Percentiles rank a stretch among this genome's conserved stretches.
These are phyloP conservation scores for Pilatotrama ljubarskyi DNA, from an alignment of 768 basidiomycete species.

Conservation along the genomic window DNA sequence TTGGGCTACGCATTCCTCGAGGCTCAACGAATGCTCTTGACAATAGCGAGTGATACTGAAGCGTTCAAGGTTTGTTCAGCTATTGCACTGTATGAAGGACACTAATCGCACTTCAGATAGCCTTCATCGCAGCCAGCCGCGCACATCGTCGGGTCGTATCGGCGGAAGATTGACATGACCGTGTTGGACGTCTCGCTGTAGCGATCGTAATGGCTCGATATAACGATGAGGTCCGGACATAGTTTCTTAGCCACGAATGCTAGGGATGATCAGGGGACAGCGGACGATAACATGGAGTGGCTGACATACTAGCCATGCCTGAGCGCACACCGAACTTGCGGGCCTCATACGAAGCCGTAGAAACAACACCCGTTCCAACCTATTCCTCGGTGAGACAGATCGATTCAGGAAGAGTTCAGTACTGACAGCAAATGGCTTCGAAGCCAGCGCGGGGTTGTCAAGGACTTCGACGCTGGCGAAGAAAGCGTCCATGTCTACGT, in stretches of 20 bases:
- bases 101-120: conserved; percentile 73
- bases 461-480: conserved; percentile 80
- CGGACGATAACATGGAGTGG: neutral
- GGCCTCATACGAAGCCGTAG: conserved; percentile 91
- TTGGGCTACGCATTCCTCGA: conserved; percentile 74
- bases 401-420: neutral
- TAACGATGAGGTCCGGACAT: conserved; percentile 82
- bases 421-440: conserved; percentile 73
- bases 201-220: conserved; percentile 55
- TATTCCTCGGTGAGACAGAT: conserved; percentile 14
- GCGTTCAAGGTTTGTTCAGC: neutral
- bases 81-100: neutral
- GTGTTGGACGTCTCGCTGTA: conserved; percentile 70
- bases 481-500: conserved; percentile 97
- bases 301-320: conserved; percentile 82
- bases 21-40: conserved; percentile 56
- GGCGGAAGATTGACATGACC: conserved; percentile 66
- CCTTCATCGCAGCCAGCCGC: conserved; percentile 87
- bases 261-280: neutral
- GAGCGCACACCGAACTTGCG: conserved; percentile 89
- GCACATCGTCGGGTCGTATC: conserved; percentile 76
- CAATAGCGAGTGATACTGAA: conserved; percentile 84
- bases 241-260: conserved; percentile 93
- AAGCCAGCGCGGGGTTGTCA: conserved; percentile 59
- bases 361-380: conserved; percentile 83